Base-by-base conservation (phyloP, 2,329 filamentous ascomycete species). In the Colletotrichum neosansevieriae region DNA sequence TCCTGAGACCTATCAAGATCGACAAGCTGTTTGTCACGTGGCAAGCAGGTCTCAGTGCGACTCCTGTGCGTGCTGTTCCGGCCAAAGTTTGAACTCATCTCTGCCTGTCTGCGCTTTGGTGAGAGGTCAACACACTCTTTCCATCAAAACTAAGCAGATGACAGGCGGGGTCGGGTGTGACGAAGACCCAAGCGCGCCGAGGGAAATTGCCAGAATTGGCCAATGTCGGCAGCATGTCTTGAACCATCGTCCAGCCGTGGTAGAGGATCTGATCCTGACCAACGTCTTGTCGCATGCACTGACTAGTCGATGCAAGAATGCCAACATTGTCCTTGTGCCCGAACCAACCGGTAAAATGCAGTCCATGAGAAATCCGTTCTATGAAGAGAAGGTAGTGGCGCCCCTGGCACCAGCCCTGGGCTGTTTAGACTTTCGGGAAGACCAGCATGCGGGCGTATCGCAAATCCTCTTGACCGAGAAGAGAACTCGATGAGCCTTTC, bases 401-500 rank as follows among this genome's bases (percentile, higher is more conserved):
- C 45, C 19, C 9, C 45, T 21, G 9, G 17, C 45, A 40, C 11
- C n/a, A 34, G 15, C 59, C 60, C 65, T 64, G 32, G 53, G 13
- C 47, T 15, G 34, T 68, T 68, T 68, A 56, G 54, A 58, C 60
- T 68, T 61, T 62, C 21, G 53, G 59, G 42, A 57, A 56, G n/a
- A 32, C 36, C 44, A 40, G 56, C 44, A 45, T 51, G 58, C 57
- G 45, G 60, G 66, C 59, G 57, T 61, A 38, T 21, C 24, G 49
- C 24, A 54, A 71, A 70, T 59, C 66, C 58, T 60, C 58, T 66
- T 67, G 67, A 38, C 62, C 61, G 13, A 47, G 63, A 56, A 36
- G 57, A 70, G 65, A 17, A 29, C 10, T 57, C 65, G 61, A 62
- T 67, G 47, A 29, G 21, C 47, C 34, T 32, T 19, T 21, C 29